phyloP scores from a whole-genome alignment of 1,284 basidiomycete species.

The Psilocybe mexicana region DNA sequence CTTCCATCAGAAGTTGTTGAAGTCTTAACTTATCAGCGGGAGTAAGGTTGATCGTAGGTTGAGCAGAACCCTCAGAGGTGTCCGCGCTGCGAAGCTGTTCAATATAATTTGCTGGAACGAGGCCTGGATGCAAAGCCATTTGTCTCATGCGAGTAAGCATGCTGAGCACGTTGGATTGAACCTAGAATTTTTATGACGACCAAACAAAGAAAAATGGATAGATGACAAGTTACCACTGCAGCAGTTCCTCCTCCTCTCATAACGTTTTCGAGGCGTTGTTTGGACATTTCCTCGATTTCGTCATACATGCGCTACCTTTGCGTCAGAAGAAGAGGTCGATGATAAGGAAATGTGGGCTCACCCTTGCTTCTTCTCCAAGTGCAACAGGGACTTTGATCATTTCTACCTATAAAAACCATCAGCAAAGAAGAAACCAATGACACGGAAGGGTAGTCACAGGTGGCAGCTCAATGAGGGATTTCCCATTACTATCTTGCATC shows the following conservation, averaged over 20 bases:
- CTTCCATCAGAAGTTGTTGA: slow-evolving; percentile 63
- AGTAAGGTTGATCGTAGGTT: slow-evolving; percentile 40
- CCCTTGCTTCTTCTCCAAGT: slow-evolving; percentile 67
- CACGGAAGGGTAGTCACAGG: slow-evolving; percentile 45
- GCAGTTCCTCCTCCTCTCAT: slow-evolving; percentile 44
- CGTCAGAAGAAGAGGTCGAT: not conserved
- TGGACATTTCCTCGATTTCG: slow-evolving; percentile 65
- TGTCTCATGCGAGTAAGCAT: slow-evolving; percentile 89
- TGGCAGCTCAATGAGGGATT: slow-evolving; percentile 72
- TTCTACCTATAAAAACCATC: slow-evolving; percentile 52
- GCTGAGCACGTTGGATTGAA: slow-evolving; percentile 72
- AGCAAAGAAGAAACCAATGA: not conserved
- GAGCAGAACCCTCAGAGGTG: slow-evolving; percentile 32
- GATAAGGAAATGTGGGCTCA: slow-evolving; percentile 31
- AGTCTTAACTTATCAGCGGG: slow-evolving; percentile 54
- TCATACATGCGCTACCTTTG: slow-evolving; percentile 67
- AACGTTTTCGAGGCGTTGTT: slow-evolving; percentile 60
- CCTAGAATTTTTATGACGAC: slow-evolving; percentile 35
- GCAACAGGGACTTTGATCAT: slow-evolving; percentile 72
- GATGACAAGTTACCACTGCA: slow-evolving; percentile 35
- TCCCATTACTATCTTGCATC: slow-evolving; percentile 83
- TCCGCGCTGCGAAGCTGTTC: slow-evolving; percentile 57
- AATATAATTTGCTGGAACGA: slow-evolving; percentile 77
- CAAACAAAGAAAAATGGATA: not conserved
- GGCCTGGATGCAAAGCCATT: slow-evolving; percentile 76